These are phyloP conservation scores for Yarrowia galli DNA, from an alignment of 1,139 yeast species.

Conservation along the genomic window DNA sequence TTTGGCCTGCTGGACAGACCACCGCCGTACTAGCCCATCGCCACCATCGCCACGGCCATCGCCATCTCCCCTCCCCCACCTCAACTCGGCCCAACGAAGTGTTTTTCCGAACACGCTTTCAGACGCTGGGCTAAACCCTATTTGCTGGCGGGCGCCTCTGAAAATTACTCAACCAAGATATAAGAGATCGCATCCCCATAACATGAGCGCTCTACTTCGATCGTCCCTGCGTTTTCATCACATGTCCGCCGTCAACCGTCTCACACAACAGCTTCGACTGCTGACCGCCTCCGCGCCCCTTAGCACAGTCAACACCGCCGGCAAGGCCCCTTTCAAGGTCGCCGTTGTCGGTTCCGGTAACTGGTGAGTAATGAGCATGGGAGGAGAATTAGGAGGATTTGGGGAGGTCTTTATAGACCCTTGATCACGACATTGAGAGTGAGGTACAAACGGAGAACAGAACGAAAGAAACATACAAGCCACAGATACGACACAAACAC, in stretches of 20 bases:
- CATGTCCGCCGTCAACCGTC: conserved; percentile 39
- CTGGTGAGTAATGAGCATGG: conserved; percentile 47
- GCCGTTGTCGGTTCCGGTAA: conserved; percentile 56
- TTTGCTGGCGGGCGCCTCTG: conserved; percentile 2
- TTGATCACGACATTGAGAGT: neutral
- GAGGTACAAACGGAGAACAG: too few relatives aligned
- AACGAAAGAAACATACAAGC: neutral
- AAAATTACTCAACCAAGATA: conserved; percentile 33
- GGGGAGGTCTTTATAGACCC: neutral
- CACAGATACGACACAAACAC: neutral
- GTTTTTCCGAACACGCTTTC: conserved; percentile 31
- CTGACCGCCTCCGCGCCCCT: conserved; percentile 34
- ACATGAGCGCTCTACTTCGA: conserved; percentile 36
- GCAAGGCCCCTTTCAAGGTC: conserved; percentile 46
- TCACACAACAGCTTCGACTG: conserved; percentile 34
- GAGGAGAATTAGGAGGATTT: neutral
- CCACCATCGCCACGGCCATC: neutral
- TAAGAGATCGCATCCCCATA: conserved; percentile 30
- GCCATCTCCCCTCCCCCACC: neutral
- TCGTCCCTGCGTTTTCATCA: conserved; percentile 26
- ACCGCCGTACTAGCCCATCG: too few relatives aligned
- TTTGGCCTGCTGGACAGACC: too few relatives aligned
- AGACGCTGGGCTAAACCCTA: conserved; percentile 30
- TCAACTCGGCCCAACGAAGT: conserved; percentile 11
- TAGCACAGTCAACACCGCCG: conserved; percentile 26